Evolutionary conservation across 129 eudicot species (phyloP), one percentile per base, ranked within the genome.

Genomic region (Oenanthe sinensis): DNA sequence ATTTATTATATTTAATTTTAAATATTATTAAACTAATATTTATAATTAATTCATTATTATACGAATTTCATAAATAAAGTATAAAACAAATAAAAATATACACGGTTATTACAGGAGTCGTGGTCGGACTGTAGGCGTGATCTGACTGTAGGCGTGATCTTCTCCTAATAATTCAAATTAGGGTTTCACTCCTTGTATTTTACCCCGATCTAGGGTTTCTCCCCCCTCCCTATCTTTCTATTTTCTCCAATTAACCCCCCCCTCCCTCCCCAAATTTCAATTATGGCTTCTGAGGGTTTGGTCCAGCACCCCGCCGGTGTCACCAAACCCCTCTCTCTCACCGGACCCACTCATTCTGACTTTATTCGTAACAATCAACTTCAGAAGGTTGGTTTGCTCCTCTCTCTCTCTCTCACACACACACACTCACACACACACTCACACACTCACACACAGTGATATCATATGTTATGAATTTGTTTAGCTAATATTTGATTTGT

Each of bases 291-390:
- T 9, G 68, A 60, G 68, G 68, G 68, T 60, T 60, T 60, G 33
- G 33, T 12, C 20, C 58, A 46, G 77, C 40, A 17, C 19, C 36
- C 20, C 6, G 62, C n/a, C 47, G 47, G 68, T 19, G 79, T 49
- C 19, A 76, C 79, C 19, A 76, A 33, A 30, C 79, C 79, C 47
- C 69, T 76, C n/a, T 76, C 79, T 17, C 45, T 37, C 43, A 43
- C 79, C 19, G 79, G 79, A 14, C 79, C 79, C 40, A 28, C 79
- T 19, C 46, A 49, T 14, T 12, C 79, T 11, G 79, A 76, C 69
- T 76, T 49, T 16, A 17, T 10, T 50, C 39, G 79, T 1, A 33
- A 24, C 79, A 36, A 30, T 12, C 47, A 76, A 3, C 54, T 76
- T 43, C 47, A 76, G 28, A 76, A 52, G 79, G 79, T 76, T 58